Percentiles rank a stretch among this genome's conserved stretches.
phyloP scores from a whole-genome alignment of 257 asterid genomes.

The Plantago major region DNA sequence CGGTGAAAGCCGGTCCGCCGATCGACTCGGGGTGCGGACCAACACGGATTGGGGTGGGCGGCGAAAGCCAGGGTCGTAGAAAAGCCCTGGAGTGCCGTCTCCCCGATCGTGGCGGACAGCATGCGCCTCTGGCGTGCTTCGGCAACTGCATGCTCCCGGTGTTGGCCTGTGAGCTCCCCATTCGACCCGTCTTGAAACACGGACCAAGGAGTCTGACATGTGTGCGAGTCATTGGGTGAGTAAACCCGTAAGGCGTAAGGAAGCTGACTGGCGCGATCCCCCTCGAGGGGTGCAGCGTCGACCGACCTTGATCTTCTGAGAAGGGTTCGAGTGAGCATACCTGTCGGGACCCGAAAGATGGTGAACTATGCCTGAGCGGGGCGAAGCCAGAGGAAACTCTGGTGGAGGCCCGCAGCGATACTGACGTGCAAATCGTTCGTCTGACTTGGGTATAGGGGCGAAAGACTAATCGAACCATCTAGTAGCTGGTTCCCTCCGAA shows the following conservation, averaged over 20 bases:
- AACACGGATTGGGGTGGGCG: slow-evolving; percentile 24
- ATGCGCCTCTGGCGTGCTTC: neutral
- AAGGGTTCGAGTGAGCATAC: slow-evolving; percentile 30
- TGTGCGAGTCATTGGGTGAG: slow-evolving; percentile 1
- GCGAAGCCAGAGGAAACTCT: slow-evolving; percentile 57
- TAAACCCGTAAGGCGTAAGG: slow-evolving; percentile 2
- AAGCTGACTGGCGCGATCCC: slow-evolving; percentile 18
- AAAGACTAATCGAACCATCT: no score
- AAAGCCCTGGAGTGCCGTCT: neutral
- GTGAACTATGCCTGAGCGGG: slow-evolving; percentile 60
- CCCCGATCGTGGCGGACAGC: neutral
- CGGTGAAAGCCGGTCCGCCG: slow-evolving; percentile 13
- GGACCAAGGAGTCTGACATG: slow-evolving; percentile 8
- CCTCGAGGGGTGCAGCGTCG: slow-evolving; percentile 19
- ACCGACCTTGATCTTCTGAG: slow-evolving; percentile 19
- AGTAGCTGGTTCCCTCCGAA: no score
- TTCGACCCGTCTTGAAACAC: slow-evolving; percentile 8
- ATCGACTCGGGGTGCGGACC: slow-evolving; percentile 18
- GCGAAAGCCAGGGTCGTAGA: neutral
- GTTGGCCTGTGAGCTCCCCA: slow-evolving; percentile 1
- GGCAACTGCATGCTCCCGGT: neutral
- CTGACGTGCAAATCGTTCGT: slow-evolving; percentile 51
- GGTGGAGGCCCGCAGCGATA: slow-evolving; percentile 56
- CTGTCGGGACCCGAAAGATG: slow-evolving; percentile 55
- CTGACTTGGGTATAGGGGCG: slow-evolving; percentile 52